Conservation (phyloP, 495 filamentous ascomycete species). For the Trichocladium antarcticum region DNA sequence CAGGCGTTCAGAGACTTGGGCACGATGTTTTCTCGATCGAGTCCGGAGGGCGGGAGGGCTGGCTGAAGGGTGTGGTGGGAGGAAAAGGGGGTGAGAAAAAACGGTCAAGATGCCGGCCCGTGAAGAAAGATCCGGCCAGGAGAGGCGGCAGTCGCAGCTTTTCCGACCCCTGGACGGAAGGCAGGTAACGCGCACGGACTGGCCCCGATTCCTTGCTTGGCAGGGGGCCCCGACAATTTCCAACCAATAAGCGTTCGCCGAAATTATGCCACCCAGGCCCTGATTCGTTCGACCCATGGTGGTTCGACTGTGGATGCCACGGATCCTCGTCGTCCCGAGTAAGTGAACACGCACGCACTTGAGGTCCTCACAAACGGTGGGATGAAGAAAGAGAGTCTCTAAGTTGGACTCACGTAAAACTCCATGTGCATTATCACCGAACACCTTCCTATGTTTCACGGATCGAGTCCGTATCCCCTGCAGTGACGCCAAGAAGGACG, state of each 20-base stretch:
- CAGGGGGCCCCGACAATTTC: neutral
- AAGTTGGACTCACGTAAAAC: no score
- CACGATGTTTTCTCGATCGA: slow-evolving; percentile 3
- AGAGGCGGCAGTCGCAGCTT: slow-evolving; percentile 3
- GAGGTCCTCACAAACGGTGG: no score
- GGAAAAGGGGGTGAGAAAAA: slow-evolving; percentile 9
- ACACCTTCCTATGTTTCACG: no score
- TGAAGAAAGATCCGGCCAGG: slow-evolving; percentile 8
- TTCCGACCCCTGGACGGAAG: slow-evolving; percentile 6
- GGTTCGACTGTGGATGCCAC: slow-evolving; percentile 6
- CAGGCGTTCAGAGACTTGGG: slow-evolving; percentile 8
- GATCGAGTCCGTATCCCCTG: no score
- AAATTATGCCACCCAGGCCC: slow-evolving; percentile 3
- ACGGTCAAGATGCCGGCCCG: slow-evolving; percentile 6
- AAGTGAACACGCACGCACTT: no score
- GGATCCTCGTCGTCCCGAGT: no score
- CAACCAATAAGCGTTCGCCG: slow-evolving; percentile 11
- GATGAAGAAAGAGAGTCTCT: no score
- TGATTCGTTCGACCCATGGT: slow-evolving; percentile 14
- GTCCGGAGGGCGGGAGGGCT: neutral
- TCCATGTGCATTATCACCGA: no score
- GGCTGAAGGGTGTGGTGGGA: slow-evolving; percentile 2
- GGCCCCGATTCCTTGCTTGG: slow-evolving; percentile 7
- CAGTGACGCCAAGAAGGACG: no score
- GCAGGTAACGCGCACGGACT: neutral